Conservation (phyloP, 306 rosid species). For the Fagus sylvatica region DNA sequence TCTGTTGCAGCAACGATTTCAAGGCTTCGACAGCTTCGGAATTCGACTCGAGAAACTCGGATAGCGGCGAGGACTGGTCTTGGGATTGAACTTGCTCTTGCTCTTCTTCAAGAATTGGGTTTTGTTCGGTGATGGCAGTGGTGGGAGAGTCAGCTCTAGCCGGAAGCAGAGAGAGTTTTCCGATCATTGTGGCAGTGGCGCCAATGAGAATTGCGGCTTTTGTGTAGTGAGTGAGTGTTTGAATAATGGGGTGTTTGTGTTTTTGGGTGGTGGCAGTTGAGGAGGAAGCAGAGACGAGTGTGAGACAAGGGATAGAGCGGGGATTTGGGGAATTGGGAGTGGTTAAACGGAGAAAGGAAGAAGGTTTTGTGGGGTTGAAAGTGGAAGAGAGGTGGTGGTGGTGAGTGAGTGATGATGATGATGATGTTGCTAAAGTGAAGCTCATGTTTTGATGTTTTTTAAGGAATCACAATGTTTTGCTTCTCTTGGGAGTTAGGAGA, state of each 20-base stretch:
- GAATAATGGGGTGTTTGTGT: slow-evolving; percentile 25
- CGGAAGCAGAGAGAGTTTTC: slow-evolving; percentile 43
- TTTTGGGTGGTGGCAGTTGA: background rate
- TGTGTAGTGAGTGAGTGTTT: slow-evolving; percentile 46
- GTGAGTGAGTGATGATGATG: slow-evolving; percentile 11
- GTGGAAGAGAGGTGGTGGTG: slow-evolving; percentile 22
- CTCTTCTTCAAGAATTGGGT: slow-evolving; percentile 22
- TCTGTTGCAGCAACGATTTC: slow-evolving; percentile 72
- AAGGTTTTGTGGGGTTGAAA: background rate
- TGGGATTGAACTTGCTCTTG: slow-evolving; percentile 9
- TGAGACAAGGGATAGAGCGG: slow-evolving; percentile 24
- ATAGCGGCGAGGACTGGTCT: slow-evolving; percentile 40
- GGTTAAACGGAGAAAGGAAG: slow-evolving; percentile 21
- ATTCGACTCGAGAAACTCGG: slow-evolving; percentile 59
- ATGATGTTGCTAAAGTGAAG: slow-evolving; percentile 38
- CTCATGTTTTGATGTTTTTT: slow-evolving; percentile 38
- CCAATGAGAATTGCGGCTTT: slow-evolving; percentile 61
- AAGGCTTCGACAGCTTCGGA: slow-evolving; percentile 60
- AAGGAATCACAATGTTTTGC: background rate
- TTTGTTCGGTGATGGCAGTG: slow-evolving; percentile 26
- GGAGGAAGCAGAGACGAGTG: slow-evolving; percentile 36
- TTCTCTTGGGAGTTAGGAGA: background rate
- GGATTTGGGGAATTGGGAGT: slow-evolving; percentile 11
- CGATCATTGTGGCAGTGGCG: slow-evolving; percentile 45
- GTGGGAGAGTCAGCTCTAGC: slow-evolving; percentile 65